A percentile compares a stretch with the other conserved stretches of the same genome.
Evolutionary conservation across 2,329 filamentous ascomycete species (phyloP).

Genomic region (Chrysoporthe puriensis): DNA sequence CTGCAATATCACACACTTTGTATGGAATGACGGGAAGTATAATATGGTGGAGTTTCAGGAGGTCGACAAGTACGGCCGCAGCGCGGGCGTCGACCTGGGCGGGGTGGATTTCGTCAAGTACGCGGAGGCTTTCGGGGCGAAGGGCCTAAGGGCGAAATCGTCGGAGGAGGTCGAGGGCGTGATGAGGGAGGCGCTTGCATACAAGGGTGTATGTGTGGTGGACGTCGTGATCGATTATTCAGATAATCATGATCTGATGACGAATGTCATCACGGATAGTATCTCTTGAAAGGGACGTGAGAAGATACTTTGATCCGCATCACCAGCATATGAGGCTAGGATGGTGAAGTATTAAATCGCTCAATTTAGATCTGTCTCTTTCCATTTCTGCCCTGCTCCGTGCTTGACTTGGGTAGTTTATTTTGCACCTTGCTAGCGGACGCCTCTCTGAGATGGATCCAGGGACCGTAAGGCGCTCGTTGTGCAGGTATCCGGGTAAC

Average conservation of each 20-base stretch:
- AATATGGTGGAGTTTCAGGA: conserved; percentile 58
- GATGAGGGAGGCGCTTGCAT: conserved; percentile 47
- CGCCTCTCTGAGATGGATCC: no score
- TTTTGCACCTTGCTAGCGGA: no score
- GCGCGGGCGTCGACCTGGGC: conserved; percentile 46
- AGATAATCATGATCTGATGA: conserved; percentile 45
- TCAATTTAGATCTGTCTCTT: no score
- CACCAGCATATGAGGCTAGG: no score
- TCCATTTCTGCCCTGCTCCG: no score
- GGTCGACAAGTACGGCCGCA: conserved; percentile 52
- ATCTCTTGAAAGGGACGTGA: conserved; percentile 25
- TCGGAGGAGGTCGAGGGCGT: conserved; percentile 45
- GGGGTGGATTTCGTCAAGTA: conserved; percentile 53
- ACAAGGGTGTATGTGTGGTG: conserved; percentile 48
- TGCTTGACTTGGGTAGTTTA: no score
- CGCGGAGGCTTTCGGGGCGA: conserved; percentile 51
- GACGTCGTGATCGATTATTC: conserved; percentile 52
- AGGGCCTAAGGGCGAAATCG: conserved; percentile 45
- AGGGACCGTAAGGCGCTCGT: no score
- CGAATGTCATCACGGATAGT: conserved; percentile 40
- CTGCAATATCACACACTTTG: conserved; percentile 54
- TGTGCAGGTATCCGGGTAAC: no score
- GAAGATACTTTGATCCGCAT: neutral
- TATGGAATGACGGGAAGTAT: conserved; percentile 54
- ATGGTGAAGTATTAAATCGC: no score